Evolutionary conservation across 257 asterid genomes (phyloP), one percentile per base, ranked within the genome.

Genomic region (Buddleja alternifolia): DNA sequence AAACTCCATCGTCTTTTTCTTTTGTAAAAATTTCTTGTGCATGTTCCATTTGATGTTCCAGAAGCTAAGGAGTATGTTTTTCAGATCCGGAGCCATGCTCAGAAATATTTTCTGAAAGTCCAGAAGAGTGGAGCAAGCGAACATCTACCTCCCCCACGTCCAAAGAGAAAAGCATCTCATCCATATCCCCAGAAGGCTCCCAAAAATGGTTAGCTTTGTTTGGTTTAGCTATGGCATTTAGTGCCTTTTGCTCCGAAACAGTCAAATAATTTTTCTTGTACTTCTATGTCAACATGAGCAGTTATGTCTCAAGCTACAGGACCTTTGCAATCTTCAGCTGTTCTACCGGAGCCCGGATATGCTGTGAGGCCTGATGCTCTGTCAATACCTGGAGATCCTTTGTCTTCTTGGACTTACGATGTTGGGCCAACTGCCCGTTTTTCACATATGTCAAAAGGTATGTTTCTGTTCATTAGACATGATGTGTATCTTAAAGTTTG

Each of bases 11-110:
- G 14, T 17, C 39, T n/a, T 50, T 51, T 5, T 11, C n/a, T n/a
- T n/a, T n/a, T n/a, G n/a, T n/a, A n/a, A 14, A 45, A 34, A 34
- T 46, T 46, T 67, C 59, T 66, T 29, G 34, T 29, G 4, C 69
- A 25, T 72, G 52, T 37, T 53, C 63, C 42, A n/a, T 63, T n/a
- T 40, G 21, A 21, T 54, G 40, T 40, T 44, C 53, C 17, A 12
- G 48, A 59, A 45, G 66, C 78, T 75, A 37, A 73, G 7, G 16
- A 60, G 73, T 7, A 55, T 69, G 21, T 74, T 67, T 59, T 82
- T 79, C 96, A 92, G 98, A 92, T 92, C 56, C 98, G 96, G 25
- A 92, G 98, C 75, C 98, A 92, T 73, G 96, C 98, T 25, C 98
- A 92, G 84, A 92, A 92, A 69, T 92, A 92, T 76, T 92, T 92